phyloP scores from a whole-genome alignment of 192 early-diverging fungal species.

The Glomus cerebriforme region DNA sequence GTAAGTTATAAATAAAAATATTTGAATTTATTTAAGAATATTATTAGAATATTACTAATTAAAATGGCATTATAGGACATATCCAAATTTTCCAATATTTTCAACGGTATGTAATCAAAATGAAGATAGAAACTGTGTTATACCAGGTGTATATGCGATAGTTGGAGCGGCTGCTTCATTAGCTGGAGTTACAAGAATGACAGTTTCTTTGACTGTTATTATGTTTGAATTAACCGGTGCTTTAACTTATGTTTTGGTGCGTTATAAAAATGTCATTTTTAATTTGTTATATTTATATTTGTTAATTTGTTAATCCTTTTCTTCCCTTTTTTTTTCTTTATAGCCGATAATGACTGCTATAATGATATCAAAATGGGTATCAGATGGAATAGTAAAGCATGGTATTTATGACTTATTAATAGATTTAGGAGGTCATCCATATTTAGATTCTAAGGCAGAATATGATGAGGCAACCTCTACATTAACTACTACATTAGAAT shows the following conservation, averaged over 20 bases:
- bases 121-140: slow-evolving; percentile 70
- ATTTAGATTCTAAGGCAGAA: slow-evolving; percentile 74
- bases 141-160: slow-evolving; percentile 95
- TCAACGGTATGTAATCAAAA: slow-evolving; percentile 70
- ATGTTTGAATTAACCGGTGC: slow-evolving; percentile 99
- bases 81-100: slow-evolving; percentile 71
- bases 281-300: not conserved
- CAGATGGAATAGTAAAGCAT: slow-evolving; percentile 65
- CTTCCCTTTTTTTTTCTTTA: slow-evolving; percentile 36
- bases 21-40: not conserved
- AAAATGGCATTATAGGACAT: slow-evolving; percentile 33
- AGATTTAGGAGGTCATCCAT: slow-evolving; percentile 71
- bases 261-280: slow-evolving; percentile 38
- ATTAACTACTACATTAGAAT: slow-evolving; percentile 58
- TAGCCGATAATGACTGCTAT: slow-evolving; percentile 64
- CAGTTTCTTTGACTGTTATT: slow-evolving; percentile 86
- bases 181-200: slow-evolving; percentile 33
- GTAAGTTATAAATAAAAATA: not conserved
- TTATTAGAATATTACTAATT: not conserved
- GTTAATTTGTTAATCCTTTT: too few species aligned
- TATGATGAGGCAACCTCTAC: slow-evolving; percentile 64
- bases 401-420: slow-evolving; percentile 79
- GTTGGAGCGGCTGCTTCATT: slow-evolving; percentile 90
- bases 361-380: slow-evolving; percentile 72
- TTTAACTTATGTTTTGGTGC: slow-evolving; percentile 81